Conservation (phyloP, 495 filamentous ascomycete species). For the Lichenothelia convexa region DNA sequence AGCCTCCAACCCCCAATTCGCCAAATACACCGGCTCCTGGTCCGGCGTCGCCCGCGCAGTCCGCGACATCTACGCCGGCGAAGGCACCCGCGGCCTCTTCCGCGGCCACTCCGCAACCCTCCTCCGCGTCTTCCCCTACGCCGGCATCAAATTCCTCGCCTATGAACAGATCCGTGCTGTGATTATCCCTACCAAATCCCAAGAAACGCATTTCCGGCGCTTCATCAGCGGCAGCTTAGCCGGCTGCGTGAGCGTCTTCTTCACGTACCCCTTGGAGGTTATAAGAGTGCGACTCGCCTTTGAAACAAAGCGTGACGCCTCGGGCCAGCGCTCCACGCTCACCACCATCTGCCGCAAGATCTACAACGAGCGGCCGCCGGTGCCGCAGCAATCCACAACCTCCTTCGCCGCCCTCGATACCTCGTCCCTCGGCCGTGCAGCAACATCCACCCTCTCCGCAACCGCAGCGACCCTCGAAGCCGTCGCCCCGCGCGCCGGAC, state of each 20-base stretch:
- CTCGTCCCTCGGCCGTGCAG: conserved; percentile 13
- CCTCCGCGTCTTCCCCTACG: conserved; percentile 91
- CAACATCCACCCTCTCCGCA: conserved; percentile 21
- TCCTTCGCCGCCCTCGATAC: too few relatives aligned
- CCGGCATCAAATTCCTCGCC: conserved; percentile 89
- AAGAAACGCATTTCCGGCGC: conserved; percentile 67
- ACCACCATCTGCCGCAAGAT: conserved; percentile 59
- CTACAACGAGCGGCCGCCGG: conserved; percentile 47
- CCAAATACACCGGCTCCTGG: conserved; percentile 81
- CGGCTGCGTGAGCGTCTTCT: conserved; percentile 77
- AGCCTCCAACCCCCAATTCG: conserved; percentile 79
- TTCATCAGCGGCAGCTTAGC: conserved; percentile 64
- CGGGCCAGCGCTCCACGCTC: conserved; percentile 38
- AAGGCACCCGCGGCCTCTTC: conserved; percentile 62
- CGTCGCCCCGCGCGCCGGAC: conserved; percentile 40
- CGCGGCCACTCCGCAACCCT: conserved; percentile 88
- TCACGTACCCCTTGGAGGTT: conserved; percentile 87
- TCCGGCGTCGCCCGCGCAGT: conserved; percentile 59
- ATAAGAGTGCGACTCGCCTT: conserved; percentile 85
- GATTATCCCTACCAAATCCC: conserved; percentile 45
- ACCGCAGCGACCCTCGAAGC: conserved; percentile 23
- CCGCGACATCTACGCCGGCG: conserved; percentile 56
- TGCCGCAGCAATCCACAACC: neutral
- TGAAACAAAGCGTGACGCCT: conserved; percentile 56
- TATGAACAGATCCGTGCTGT: conserved; percentile 82